Conservation (phyloP, 345 rosid genomes). For the Syzygium grande region DNA sequence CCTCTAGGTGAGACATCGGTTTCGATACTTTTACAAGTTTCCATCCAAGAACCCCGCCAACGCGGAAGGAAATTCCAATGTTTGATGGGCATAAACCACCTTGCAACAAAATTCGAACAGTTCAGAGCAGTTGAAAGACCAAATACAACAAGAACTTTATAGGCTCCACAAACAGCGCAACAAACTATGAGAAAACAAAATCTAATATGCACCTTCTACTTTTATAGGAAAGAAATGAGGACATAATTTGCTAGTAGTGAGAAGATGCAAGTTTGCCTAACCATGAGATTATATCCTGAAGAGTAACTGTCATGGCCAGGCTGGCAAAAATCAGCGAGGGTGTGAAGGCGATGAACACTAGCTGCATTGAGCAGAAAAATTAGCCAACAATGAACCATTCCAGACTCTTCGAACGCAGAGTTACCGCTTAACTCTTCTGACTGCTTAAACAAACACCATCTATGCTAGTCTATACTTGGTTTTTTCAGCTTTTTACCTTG, state of each 20-base stretch:
- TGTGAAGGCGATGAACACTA: constrained; percentile 65
- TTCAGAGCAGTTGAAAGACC: background rate
- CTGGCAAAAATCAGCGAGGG: constrained; percentile 78
- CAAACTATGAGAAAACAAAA: background rate
- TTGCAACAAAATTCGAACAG: background rate
- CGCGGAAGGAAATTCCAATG: constrained; percentile 67
- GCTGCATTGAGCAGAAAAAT: constrained; percentile 20
- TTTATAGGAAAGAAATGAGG: background rate
- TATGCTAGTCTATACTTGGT: background rate
- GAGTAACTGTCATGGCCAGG: constrained; percentile 73
- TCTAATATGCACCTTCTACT: background rate
- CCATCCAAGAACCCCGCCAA: constrained; percentile 85
- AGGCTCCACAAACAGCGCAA: background rate
- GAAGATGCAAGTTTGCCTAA: background rate
- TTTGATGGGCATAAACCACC: constrained; percentile 98
- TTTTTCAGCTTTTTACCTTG: too few relatives aligned
- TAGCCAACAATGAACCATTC: background rate
- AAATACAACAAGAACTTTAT: background rate
- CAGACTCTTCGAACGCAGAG: background rate
- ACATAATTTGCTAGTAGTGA: background rate
- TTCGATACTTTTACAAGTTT: constrained; percentile 51
- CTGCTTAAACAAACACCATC: background rate
- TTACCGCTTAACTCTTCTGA: background rate
- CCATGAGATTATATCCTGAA: constrained; percentile 70
- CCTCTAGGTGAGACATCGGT: constrained; percentile 71